phyloP scores from a whole-genome alignment of 768 basidiomycete genomes.

The Nevesoporus exiguus region DNA sequence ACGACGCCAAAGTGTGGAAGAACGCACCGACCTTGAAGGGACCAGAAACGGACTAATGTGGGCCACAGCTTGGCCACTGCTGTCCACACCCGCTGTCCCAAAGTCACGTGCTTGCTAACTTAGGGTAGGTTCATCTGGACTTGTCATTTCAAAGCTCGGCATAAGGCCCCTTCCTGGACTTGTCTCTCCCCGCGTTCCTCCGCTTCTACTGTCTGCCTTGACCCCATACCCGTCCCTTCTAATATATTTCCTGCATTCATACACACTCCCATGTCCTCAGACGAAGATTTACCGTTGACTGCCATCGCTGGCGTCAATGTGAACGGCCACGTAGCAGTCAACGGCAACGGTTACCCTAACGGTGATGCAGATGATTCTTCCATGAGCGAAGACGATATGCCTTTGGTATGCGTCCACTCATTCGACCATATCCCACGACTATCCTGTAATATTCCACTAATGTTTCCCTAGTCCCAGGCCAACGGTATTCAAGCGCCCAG shows the following conservation, averaged over 20 bases:
- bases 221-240: neutral
- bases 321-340: constrained; percentile 44
- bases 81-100: neutral
- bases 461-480: constrained; percentile 50
- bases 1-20: neutral
- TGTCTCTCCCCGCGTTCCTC: constrained; percentile 30
- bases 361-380: constrained; percentile 40
- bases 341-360: constrained; percentile 41
- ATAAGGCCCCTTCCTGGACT: constrained; percentile 27
- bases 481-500: constrained; percentile 41
- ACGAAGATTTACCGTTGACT: constrained; percentile 55
- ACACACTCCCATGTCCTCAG: constrained; percentile 51
- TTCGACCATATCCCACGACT: constrained; percentile 1
- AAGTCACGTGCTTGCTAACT: constrained; percentile 30
- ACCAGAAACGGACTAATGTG: constrained; percentile 10
- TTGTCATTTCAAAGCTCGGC: constrained; percentile 34
- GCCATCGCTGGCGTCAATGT: constrained; percentile 36
- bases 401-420: constrained; percentile 50
- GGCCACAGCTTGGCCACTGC: neutral
- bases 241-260: constrained; percentile 8
- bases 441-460: constrained; percentile 29
- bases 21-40: constrained; percentile 19
- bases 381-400: constrained; percentile 71
- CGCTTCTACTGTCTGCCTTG: constrained; percentile 11
- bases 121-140: constrained; percentile 57